Conservation (phyloP, 371 early-diverging fungal genomes). For the Mortierella sp. region DNA sequence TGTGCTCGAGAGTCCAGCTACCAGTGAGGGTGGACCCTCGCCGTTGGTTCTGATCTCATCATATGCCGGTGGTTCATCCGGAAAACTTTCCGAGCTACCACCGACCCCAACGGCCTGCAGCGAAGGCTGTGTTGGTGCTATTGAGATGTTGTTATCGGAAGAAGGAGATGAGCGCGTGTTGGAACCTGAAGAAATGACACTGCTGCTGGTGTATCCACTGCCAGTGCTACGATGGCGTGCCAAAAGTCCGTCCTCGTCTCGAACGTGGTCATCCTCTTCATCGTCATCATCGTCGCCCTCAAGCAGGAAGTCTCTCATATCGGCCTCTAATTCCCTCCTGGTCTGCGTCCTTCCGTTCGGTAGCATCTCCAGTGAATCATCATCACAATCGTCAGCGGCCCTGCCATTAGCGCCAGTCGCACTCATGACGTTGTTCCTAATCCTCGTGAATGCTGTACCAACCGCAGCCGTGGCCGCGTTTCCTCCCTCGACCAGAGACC, state of each 20-base stretch:
- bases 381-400: constrained; percentile 42
- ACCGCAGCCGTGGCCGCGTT: constrained; percentile 48
- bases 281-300: constrained; percentile 51
- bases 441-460: constrained; percentile 47
- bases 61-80: constrained; percentile 53
- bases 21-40: constrained; percentile 24
- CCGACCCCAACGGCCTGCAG: not conserved
- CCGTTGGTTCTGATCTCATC: constrained; percentile 37
- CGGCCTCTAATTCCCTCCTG: constrained; percentile 45
- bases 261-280: constrained; percentile 30
- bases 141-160: constrained; percentile 4
- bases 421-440: constrained; percentile 47
- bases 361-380: constrained; percentile 47
- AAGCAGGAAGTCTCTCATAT: constrained; percentile 51
- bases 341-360: constrained; percentile 46
- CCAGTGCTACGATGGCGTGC: constrained; percentile 26
- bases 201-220: constrained; percentile 8
- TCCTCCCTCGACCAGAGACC: constrained; percentile 42
- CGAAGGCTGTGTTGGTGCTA: not conserved
- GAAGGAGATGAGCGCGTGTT: not conserved
- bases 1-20: constrained; percentile 23
- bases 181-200: constrained; percentile 16
- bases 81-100: constrained; percentile 12
- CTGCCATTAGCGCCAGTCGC: constrained; percentile 17
- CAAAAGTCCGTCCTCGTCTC: constrained; percentile 52